Evolutionary conservation across 495 filamentous ascomycete genomes (phyloP).

Genomic region (Tuber aestivum): DNA sequence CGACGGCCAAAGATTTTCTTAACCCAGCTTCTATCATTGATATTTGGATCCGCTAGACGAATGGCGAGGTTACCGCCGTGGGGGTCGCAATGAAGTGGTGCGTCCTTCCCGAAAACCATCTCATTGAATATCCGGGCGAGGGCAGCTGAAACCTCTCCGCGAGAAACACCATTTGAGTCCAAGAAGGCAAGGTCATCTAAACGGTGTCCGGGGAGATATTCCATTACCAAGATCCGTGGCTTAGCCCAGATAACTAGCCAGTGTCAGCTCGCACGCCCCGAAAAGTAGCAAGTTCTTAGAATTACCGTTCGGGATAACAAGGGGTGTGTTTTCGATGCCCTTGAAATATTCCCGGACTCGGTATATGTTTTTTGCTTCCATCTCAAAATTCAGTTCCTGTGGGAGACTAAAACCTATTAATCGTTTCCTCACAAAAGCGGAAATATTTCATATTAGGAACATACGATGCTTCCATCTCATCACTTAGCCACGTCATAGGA

Average conservation of each 20-base stretch:
- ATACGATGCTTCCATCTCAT: conserved; percentile 78
- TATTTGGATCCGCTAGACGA: conserved; percentile 47
- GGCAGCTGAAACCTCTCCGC: conserved; percentile 92
- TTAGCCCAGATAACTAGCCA: conserved; percentile 73
- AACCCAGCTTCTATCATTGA: conserved; percentile 48
- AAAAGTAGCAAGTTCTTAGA: not conserved
- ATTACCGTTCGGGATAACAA: conserved; percentile 73
- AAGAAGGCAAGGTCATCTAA: conserved; percentile 85
- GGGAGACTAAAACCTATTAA: conserved; percentile 51
- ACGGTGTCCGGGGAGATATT: conserved; percentile 77
- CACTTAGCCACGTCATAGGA: conserved; percentile 89
- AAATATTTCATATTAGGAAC: conserved; percentile 11
- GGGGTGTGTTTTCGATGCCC: conserved; percentile 53
- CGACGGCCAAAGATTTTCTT: conserved; percentile 43
- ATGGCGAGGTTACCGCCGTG: conserved; percentile 97
- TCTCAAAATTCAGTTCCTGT: conserved; percentile 81
- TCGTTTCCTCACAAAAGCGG: not conserved
- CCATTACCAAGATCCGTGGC: conserved; percentile 90
- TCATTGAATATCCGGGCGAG: conserved; percentile 94
- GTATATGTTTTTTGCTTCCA: conserved; percentile 80
- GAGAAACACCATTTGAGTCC: conserved; percentile 77
- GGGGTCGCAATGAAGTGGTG: conserved; percentile 93
- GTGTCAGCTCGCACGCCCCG: not conserved
- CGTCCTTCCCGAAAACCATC: conserved; percentile 93
- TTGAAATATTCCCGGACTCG: conserved; percentile 73